These are phyloP conservation scores for Colletotrichum simmondsii DNA, from an alignment of 2,329 filamentous ascomycete genomes.

Conservation along the genomic window DNA sequence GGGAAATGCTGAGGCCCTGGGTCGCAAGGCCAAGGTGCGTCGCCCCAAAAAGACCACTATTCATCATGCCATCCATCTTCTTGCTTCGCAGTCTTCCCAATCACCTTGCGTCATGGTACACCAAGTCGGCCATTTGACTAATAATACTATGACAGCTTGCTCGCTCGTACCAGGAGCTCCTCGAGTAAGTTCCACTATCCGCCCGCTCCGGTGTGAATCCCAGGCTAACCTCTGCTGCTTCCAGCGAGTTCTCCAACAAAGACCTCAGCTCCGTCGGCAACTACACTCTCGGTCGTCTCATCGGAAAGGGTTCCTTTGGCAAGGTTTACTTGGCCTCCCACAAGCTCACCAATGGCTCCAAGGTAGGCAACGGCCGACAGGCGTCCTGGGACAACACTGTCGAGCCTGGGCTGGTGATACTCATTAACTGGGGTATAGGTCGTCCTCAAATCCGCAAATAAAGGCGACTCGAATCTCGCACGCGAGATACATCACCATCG, in stretches of 20 bases:
- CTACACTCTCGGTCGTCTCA: conserved; percentile 89
- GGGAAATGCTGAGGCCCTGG: conserved; percentile 67
- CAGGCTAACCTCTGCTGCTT: neutral
- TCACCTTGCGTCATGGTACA: neutral
- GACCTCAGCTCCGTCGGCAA: conserved; percentile 95
- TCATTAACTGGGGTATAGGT: conserved; percentile 67
- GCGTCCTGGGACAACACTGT: neutral
- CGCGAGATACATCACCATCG: conserved; percentile 98
- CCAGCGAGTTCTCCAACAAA: conserved; percentile 90
- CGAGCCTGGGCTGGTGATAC: neutral
- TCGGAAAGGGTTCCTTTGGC: conserved; percentile 97
- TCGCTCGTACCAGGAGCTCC: conserved; percentile 94
- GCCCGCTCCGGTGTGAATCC: neutral
- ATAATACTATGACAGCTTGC: conserved; percentile 73
- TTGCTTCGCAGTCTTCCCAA: neutral
- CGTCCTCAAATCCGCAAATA: conserved; percentile 97
- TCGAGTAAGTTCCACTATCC: conserved; percentile 76
- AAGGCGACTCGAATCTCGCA: conserved; percentile 93
- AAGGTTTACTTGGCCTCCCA: conserved; percentile 97
- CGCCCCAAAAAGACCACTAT: neutral
- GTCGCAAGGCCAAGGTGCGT: conserved; percentile 70
- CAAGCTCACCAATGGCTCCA: conserved; percentile 98
- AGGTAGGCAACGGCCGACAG: conserved; percentile 65
- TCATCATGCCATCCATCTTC: neutral
- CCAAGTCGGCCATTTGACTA: neutral